These are phyloP conservation scores for Wickerhamomyces rabaulensis DNA, from an alignment of 805 yeast genomes.

Conservation along the genomic window DNA sequence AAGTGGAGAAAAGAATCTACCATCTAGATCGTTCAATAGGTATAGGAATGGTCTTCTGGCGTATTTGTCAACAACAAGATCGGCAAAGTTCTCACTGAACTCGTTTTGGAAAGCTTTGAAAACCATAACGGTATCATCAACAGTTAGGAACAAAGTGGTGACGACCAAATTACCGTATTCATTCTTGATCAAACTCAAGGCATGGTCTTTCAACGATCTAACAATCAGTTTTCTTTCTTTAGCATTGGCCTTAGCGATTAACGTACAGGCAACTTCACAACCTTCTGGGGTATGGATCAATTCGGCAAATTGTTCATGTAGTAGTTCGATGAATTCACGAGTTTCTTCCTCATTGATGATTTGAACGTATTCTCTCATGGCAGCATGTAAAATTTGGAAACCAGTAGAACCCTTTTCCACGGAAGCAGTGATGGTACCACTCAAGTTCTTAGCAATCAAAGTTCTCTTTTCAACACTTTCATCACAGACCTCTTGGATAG, in stretches of 20 bases:
- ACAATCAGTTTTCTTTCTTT: conserved; percentile 84
- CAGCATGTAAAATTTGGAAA: conserved; percentile 92
- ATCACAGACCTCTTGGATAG: conserved; percentile 57
- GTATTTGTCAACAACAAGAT: conserved; percentile 61
- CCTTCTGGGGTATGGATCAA: conserved; percentile 95
- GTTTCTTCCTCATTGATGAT: conserved; percentile 67
- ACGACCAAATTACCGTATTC: conserved; percentile 84
- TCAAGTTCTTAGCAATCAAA: conserved; percentile 67
- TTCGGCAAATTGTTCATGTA: conserved; percentile 88
- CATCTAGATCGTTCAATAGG: conserved; percentile 70
- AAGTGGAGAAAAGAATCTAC: conserved; percentile 81
- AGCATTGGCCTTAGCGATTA: conserved; percentile 79
- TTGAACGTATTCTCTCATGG: conserved; percentile 82
- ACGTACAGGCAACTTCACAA: conserved; percentile 78
- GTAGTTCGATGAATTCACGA: conserved; percentile 74
- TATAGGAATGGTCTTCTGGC: conserved; percentile 88
- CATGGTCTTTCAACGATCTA: conserved; percentile 69
- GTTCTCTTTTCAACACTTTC: conserved; percentile 76
- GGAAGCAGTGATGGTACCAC: conserved; percentile 81
- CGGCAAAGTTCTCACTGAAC: conserved; percentile 45
- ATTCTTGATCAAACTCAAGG: conserved; percentile 69
- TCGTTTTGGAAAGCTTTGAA: conserved; percentile 67
- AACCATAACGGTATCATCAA: conserved; percentile 88
- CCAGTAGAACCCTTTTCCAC: conserved; percentile 96
- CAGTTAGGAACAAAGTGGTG: conserved; percentile 72